phyloP scores from a whole-genome alignment of 768 basidiomycete species.

The Cystofilobasidium ferigula region DNA sequence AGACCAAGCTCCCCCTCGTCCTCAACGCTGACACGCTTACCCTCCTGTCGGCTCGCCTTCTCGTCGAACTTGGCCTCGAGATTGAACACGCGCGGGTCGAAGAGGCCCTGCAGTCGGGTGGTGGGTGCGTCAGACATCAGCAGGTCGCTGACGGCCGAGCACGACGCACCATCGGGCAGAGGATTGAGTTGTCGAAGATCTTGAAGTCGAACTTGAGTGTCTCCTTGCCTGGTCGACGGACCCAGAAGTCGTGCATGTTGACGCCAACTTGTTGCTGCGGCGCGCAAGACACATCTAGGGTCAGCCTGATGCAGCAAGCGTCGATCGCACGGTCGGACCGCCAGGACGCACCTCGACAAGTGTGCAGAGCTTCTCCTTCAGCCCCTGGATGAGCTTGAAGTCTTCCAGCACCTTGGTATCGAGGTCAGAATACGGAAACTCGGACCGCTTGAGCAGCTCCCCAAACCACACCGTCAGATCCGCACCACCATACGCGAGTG shows the following conservation, averaged over 20 bases:
- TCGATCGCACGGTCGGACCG: background rate
- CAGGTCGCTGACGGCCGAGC: background rate
- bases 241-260: constrained; percentile 80
- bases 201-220: constrained; percentile 81
- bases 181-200: constrained; percentile 87
- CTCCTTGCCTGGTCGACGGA: constrained; percentile 59
- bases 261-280: constrained; percentile 57
- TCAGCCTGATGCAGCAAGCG: background rate
- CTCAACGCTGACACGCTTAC: background rate
- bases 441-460: constrained; percentile 63
- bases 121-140: background rate
- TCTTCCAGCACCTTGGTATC: constrained; percentile 68
- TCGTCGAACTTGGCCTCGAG: constrained; percentile 60
- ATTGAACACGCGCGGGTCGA: constrained; percentile 85
- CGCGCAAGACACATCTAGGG: background rate
- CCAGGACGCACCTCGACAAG: constrained; percentile 60
- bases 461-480: constrained; percentile 85
- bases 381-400: constrained; percentile 81
- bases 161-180: constrained; percentile 74
- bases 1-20: constrained; percentile 1
- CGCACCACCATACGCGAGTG: constrained; percentile 79
- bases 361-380: constrained; percentile 74
- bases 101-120: constrained; percentile 61
- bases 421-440: constrained; percentile 78
- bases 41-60: constrained; percentile 33